Evolutionary conservation across 2,329 filamentous ascomycete genomes (phyloP), one percentile per base, ranked within the genome.

Genomic region (Colletotrichum spinosum): DNA sequence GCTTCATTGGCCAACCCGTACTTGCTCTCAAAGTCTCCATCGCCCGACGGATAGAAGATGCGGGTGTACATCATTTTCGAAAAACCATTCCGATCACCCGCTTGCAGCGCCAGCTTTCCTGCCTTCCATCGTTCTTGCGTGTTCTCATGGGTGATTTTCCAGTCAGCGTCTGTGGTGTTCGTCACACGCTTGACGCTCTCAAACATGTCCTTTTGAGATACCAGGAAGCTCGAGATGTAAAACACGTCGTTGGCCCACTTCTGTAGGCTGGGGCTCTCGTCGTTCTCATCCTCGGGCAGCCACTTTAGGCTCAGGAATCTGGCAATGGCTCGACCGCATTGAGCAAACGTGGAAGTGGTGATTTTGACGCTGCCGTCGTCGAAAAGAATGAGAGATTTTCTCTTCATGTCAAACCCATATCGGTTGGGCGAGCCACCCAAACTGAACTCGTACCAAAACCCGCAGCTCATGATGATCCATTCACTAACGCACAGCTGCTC

Each of bases 131-230:
- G 81, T 72, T 85, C 75, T 45, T 77, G 68, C 1, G 78, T 75
- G 0, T 73, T 69, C 74, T 88, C 83, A 8, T 81, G 74, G 1
- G 72, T 78, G 60, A 92, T 81, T 2, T 72, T 81, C 90, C 90
- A 92, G 70, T 91, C 89, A 0, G 74, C 76, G 44, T 89, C 85
- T 2, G 77, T 84, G 0, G 84, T 87, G 0, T 83, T 83, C 0
- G 85, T 84, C 4, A 88, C 88, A 0, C 84, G 83, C 70, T 88
- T 81, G 11, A 89, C 75, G n/a, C 83, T 84, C 44, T 84, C 83
- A 58, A 92, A 81, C 79, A 92, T 91, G 9, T 92, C 89, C 10
- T 81, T 80, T 74, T 92, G 90, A 64, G 76, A 86, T 65, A 88
- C 69, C 10, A 77, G 73, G 76, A 90, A 92, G 66, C 85, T 88